Conservation (phyloP, 805 yeast species). For the Dipodascus geniculatus region DNA sequence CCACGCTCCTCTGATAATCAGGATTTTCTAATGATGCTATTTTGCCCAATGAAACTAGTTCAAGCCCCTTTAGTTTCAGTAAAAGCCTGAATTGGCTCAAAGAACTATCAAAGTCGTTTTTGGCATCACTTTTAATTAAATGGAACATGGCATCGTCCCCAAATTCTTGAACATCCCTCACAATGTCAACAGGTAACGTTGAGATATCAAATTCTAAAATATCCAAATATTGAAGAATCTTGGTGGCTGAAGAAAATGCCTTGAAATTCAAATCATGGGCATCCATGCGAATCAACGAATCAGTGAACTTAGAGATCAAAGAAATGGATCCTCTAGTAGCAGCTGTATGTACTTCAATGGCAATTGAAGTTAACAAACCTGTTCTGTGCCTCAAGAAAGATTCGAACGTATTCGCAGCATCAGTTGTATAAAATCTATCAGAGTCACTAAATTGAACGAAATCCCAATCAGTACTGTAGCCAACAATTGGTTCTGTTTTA, state of each 20-base stretch:
- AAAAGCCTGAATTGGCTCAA: slow-evolving; percentile 11
- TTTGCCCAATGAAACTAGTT: slow-evolving; percentile 9
- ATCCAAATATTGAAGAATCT: slow-evolving; percentile 59
- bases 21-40: slow-evolving; percentile 7
- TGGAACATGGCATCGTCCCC: slow-evolving; percentile 9
- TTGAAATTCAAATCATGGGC: slow-evolving; percentile 28
- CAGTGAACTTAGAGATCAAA: slow-evolving; percentile 40
- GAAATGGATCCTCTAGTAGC: slow-evolving; percentile 36
- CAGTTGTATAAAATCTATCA: slow-evolving; percentile 31
- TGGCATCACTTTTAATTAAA: slow-evolving; percentile 18
- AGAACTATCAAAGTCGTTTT: slow-evolving; percentile 12
- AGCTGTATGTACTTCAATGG: slow-evolving; percentile 60
- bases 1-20: slow-evolving; percentile 7
- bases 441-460: slow-evolving; percentile 29
- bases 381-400: slow-evolving; percentile 53
- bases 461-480: slow-evolving; percentile 44
- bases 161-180: neutral
- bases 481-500: slow-evolving; percentile 42
- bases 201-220: slow-evolving; percentile 40
- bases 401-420: slow-evolving; percentile 32
- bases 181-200: neutral
- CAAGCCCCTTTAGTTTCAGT: slow-evolving; percentile 18
- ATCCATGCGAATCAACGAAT: slow-evolving; percentile 35
- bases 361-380: slow-evolving; percentile 48
- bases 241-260: slow-evolving; percentile 46